Percentiles rank a stretch among this genome's conserved stretches.
These are phyloP conservation scores for Curvularia lunata DNA, from an alignment of 2,329 filamentous ascomycete genomes.

Conservation along the genomic window DNA sequence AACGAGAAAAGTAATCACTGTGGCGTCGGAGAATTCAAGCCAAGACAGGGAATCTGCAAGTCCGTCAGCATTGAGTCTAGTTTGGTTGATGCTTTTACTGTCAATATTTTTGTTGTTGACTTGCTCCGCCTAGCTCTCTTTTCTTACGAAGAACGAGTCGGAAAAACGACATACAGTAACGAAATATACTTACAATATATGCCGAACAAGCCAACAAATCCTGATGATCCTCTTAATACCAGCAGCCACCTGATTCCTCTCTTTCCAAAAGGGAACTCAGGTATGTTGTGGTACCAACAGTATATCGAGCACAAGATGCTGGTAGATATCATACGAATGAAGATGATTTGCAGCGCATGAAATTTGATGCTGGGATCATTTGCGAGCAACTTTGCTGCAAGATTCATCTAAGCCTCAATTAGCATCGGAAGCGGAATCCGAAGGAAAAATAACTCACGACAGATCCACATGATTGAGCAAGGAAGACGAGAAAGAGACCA, in stretches of 20 bases:
- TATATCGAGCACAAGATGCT: constrained; percentile 68
- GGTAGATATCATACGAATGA: constrained; percentile 77
- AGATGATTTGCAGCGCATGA: constrained; percentile 66
- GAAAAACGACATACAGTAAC: too few species aligned
- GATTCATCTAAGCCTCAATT: constrained; percentile 28
- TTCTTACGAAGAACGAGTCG: too few species aligned
- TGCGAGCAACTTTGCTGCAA: constrained; percentile 32
- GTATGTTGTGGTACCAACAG: constrained; percentile 67
- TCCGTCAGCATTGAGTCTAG: not conserved
- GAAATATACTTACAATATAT: constrained; percentile 33
- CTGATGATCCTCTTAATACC: constrained; percentile 31
- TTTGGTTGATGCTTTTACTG: not conserved
- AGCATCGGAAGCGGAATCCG: not conserved
- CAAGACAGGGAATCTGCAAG: constrained; percentile 68
- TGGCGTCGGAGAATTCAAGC: constrained; percentile 81
- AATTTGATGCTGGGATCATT: constrained; percentile 36
- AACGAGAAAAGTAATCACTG: constrained; percentile 82
- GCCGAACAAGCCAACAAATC: constrained; percentile 38
- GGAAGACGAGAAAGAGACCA: constrained; percentile 32
- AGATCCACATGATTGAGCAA: constrained; percentile 49
- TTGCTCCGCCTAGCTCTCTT: not conserved
- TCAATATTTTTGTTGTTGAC: not conserved
- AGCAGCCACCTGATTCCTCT: constrained; percentile 28
- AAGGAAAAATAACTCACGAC: constrained; percentile 16
- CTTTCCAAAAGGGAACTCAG: constrained; percentile 32